Evolutionary conservation across 2,329 filamentous ascomycete genomes (phyloP).

Genomic region (Colletotrichum chlorophyti): DNA sequence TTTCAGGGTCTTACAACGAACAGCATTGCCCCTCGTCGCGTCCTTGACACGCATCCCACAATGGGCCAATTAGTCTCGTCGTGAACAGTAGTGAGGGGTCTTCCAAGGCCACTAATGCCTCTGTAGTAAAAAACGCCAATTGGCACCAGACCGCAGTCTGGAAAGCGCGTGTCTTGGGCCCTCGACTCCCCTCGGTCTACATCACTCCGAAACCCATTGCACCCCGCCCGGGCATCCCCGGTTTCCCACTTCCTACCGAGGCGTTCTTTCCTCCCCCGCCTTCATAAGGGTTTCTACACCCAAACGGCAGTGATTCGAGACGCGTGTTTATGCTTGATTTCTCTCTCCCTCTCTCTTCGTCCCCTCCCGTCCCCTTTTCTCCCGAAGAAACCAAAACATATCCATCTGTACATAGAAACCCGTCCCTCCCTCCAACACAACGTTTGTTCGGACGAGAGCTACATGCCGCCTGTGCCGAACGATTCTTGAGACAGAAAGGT

Average conservation of each 20-base stretch:
- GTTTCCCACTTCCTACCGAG: neutral
- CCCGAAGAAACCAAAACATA: neutral
- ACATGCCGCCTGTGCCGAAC: neutral
- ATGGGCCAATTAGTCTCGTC: too few species aligned
- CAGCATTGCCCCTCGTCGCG: too few species aligned
- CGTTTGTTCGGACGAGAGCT: too few species aligned
- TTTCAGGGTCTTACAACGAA: too few species aligned
- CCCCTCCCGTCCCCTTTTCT: neutral
- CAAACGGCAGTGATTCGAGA: neutral
- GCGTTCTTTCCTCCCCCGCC: neutral
- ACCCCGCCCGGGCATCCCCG: slow-evolving; percentile 6
- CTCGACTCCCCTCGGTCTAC: slow-evolving; percentile 9
- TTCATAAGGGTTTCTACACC: slow-evolving; percentile 9
- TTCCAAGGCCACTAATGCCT: neutral
- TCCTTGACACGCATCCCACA: too few species aligned
- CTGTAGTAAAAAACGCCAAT: too few species aligned
- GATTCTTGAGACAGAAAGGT: neutral
- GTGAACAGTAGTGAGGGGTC: neutral
- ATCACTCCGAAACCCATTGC: slow-evolving; percentile 5
- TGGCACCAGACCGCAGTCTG: neutral
- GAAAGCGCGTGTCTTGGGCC: slow-evolving; percentile 16
- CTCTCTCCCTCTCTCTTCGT: neutral
- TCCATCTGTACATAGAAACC: neutral
- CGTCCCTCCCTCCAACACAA: too few species aligned
- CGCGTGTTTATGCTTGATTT: neutral